These are phyloP conservation scores for Golubevia sp. DNA, from an alignment of 1,284 basidiomycete species.

Conservation along the genomic window DNA sequence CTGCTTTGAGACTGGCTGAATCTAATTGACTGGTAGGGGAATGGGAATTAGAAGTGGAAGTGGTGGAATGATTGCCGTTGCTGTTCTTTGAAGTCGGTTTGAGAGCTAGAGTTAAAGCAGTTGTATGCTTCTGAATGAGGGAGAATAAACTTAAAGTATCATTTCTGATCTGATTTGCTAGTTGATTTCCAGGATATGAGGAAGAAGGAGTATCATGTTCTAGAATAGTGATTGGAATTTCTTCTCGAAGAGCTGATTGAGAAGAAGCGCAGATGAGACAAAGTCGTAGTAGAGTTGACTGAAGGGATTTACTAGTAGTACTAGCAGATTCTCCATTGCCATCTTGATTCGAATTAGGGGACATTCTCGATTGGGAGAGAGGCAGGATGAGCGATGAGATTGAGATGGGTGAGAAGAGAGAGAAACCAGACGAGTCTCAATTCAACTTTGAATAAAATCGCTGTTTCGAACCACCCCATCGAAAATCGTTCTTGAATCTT, in stretches of 20 bases:
- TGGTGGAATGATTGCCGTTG: slow-evolving; percentile 3
- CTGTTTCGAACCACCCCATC: no score
- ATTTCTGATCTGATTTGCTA: slow-evolving; percentile 26
- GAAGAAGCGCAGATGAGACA: slow-evolving; percentile 49
- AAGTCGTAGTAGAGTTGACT: slow-evolving; percentile 41
- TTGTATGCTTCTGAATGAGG: slow-evolving; percentile 31
- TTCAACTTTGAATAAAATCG: no score
- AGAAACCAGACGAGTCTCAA: no score
- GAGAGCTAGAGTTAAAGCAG: slow-evolving; percentile 36
- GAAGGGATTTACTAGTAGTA: slow-evolving; percentile 7
- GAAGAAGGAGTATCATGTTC: slow-evolving; percentile 13
- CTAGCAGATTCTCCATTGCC: neutral
- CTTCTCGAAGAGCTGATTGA: slow-evolving; percentile 32
- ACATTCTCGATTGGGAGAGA: no score
- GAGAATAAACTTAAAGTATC: slow-evolving; percentile 30
- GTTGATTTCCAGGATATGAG: slow-evolving; percentile 8
- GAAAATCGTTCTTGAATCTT: no score
- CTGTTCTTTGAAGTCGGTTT: slow-evolving; percentile 14
- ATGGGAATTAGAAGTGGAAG: neutral
- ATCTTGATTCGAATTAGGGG: no score
- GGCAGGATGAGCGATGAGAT: no score
- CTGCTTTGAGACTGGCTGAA: slow-evolving; percentile 29
- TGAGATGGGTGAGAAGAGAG: no score
- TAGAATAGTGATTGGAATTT: slow-evolving; percentile 2
- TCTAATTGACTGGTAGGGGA: slow-evolving; percentile 37